Evolutionary conservation across 805 yeast genomes (phyloP), one percentile per base, ranked within the genome.

Genomic region (Candida tammaniensis): DNA sequence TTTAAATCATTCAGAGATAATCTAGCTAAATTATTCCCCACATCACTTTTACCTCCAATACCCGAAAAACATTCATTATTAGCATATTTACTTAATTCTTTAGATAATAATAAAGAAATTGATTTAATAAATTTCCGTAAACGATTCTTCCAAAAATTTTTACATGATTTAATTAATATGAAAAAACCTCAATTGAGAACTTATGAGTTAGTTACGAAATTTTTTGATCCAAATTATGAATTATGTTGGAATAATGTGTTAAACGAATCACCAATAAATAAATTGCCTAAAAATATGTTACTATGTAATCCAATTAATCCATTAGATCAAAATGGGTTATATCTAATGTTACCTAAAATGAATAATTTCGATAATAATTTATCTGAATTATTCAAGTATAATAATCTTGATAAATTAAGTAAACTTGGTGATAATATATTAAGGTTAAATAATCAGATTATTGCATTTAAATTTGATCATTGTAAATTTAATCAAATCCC

Each of bases 261-360:
- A 34, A 67, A 68, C 38, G 72, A 68, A 42, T 70, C 72, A 1
- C 73, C 73, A 2, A 60, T 60, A 7, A 64, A 59, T 33, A 44
- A 64, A 18, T 55, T 76, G 3, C 76, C 80, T 3, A 63, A 67
- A 31, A 72, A 73, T 29, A 52, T 72, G 23, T 49, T 76, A 14
- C 54, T 76, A 12, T 69, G 75, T 4, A 73, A 76, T 20, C 76
- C 80, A 1, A 47, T 66, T 22, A 54, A 72, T 39, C 78, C 82
- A 3, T 61, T 72, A 1, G 70, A 66, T 33, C 79, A 74, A 23
- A 74, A 73, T 47, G 79, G 81, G 2, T 64, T 74, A 31, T 70
- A 74, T 35, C 48, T 70, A 7, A 66, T 72, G 28, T 46, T 76
- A 12, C 80, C 81, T 1, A 48, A 61, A 17, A 58, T 67, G 4